Percentiles rank a stretch among this genome's conserved stretches.
phyloP scores from a whole-genome alignment of 1,139 yeast species.

The Magnusiomyces paraingens region DNA sequence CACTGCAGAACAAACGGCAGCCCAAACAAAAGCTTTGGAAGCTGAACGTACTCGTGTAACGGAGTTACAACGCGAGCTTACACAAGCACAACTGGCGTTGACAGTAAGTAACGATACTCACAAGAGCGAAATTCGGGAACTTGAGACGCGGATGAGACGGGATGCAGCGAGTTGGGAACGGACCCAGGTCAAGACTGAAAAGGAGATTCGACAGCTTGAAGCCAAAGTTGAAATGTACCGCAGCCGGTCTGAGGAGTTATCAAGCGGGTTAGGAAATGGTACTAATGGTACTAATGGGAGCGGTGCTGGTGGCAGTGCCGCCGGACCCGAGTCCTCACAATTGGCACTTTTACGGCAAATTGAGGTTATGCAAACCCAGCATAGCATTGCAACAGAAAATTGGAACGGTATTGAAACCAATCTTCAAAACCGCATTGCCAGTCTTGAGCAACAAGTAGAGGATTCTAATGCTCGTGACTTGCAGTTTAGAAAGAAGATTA shows the following conservation, averaged over 20 bases:
- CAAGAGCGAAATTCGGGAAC: slow-evolving; percentile 22
- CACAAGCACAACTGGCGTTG: slow-evolving; percentile 18
- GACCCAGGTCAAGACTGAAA: slow-evolving; percentile 23
- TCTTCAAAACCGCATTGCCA: slow-evolving; percentile 43
- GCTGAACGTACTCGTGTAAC: slow-evolving; percentile 15
- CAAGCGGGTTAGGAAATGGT: slow-evolving; percentile 21
- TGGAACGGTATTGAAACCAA: slow-evolving; percentile 60
- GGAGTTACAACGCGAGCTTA: slow-evolving; percentile 19
- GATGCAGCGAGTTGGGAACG: slow-evolving; percentile 18
- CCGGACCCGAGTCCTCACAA: slow-evolving; percentile 31
- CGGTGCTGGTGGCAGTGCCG: slow-evolving; percentile 22
- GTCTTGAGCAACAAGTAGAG: slow-evolving; percentile 40
- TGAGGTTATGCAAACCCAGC: slow-evolving; percentile 58
- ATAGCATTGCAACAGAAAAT: slow-evolving; percentile 56
- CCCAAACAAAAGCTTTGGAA: slow-evolving; percentile 22
- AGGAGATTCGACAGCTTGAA: slow-evolving; percentile 34
- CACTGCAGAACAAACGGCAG: slow-evolving; percentile 22
- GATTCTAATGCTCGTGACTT: slow-evolving; percentile 22
- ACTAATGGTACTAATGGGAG: slow-evolving; percentile 18
- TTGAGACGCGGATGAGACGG: slow-evolving; percentile 20
- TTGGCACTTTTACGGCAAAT: slow-evolving; percentile 36
- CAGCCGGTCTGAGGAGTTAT: slow-evolving; percentile 36
- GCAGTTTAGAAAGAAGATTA: slow-evolving; percentile 23
- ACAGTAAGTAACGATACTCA: slow-evolving; percentile 17
- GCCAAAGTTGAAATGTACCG: slow-evolving; percentile 40